Evolutionary conservation across 1,139 yeast genomes (phyloP), one percentile per base, ranked within the genome.

Genomic region (Hemisphaericaspora lyxosophila): DNA sequence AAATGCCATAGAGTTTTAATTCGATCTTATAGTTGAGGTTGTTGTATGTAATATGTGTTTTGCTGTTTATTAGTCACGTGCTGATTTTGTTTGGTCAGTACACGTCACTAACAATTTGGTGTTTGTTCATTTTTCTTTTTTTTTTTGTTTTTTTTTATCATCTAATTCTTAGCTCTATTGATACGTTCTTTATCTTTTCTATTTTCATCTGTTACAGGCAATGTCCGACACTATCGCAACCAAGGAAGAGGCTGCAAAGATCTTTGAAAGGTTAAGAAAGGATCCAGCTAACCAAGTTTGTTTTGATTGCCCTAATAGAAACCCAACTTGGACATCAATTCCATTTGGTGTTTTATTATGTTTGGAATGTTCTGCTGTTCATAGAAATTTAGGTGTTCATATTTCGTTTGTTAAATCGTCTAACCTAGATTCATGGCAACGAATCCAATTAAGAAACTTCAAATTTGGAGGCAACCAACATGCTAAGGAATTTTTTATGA

Each of bases 401-500:
- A 67, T 72, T 44, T 61, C 76, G 33, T 72, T 72, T 52, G 97
- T 92, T 34, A 87, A 90, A 58, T 87, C 96, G 26, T 82, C 95
- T 31, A 88, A 87, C 46, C 75, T 92, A 73, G 98, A 92, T 63
- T 66, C 75, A 41, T 92, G 97, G 96, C 86, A 90, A 39, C 75
- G 89, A 47, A 82, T 81, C 50, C 96, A 92, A 61, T 70, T 92
- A 59, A 76, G 96, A 55, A 80, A 88, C 57, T 88, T 92, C 77
- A 89, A 90, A 57, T 78, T 85, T 44, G 97, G 97, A 39, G 98
- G 97, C 14, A 92, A 92, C 62, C 82, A 82, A 53, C 76, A 75
- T 34, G 96, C 96, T 31, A 80, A 82, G 49, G 96, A 86, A 42
- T 92, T 79, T 54, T 85, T 85, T 60, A 62, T 78, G 50, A 86